Conservation (phyloP, 441 rosid species). For the Brassica balearica region DNA sequence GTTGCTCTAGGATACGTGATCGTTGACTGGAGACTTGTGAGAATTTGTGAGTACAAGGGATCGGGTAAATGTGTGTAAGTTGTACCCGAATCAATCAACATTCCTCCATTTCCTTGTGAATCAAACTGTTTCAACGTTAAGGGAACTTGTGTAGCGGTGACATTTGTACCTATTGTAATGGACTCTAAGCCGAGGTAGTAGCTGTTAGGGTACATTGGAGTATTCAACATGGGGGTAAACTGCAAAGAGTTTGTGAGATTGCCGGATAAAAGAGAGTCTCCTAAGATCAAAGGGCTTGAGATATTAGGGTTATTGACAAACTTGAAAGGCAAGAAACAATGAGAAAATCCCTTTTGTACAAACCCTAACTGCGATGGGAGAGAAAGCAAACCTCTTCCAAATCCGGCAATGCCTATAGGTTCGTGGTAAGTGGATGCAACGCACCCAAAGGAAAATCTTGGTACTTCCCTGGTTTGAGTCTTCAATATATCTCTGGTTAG, state of each 20-base stretch:
- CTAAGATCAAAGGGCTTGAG: slow-evolving; percentile 75
- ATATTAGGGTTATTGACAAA: slow-evolving; percentile 75
- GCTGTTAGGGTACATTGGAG: slow-evolving; percentile 68
- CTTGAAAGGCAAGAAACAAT: slow-evolving; percentile 83
- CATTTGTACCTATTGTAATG: slow-evolving; percentile 56
- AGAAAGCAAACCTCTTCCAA: slow-evolving; percentile 79
- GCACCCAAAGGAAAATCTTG: slow-evolving; percentile 74
- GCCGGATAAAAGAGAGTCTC: slow-evolving; percentile 59
- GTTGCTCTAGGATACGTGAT: slow-evolving; percentile 69
- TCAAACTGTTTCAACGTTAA: slow-evolving; percentile 65
- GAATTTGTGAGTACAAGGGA: slow-evolving; percentile 70
- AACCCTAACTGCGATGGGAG: slow-evolving; percentile 79
- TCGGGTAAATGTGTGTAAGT: slow-evolving; percentile 82
- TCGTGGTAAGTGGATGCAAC: slow-evolving; percentile 68
- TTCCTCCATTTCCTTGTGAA: slow-evolving; percentile 77
- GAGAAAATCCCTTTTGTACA: slow-evolving; percentile 74
- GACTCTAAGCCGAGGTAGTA: slow-evolving; percentile 76
- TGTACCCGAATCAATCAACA: slow-evolving; percentile 85
- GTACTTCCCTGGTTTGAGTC: slow-evolving; percentile 56
- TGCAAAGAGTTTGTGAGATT: slow-evolving; percentile 51
- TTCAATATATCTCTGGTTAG: slow-evolving; percentile 69
- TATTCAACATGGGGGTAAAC: slow-evolving; percentile 75
- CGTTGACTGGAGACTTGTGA: slow-evolving; percentile 50
- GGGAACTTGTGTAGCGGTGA: slow-evolving; percentile 50
- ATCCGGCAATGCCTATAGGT: slow-evolving; percentile 84